Evolutionary conservation across 305 asterid genomes (phyloP).

Genomic region (Plantago coronopus): DNA sequence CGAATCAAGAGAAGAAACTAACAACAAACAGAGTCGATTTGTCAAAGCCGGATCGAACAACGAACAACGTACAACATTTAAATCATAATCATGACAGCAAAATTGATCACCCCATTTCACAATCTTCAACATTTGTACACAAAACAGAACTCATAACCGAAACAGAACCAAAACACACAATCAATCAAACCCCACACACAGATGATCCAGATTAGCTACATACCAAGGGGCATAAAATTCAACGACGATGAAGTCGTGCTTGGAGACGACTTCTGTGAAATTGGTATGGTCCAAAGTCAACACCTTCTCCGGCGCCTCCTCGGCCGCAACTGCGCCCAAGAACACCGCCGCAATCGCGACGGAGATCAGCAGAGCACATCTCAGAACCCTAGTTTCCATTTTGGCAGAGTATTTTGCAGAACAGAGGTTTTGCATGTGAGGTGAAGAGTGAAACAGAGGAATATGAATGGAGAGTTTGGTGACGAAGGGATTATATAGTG

Average conservation of each 20-base stretch:
- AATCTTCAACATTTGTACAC: conserved; percentile 1
- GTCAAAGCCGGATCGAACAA: conserved; percentile 5
- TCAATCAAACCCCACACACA: neutral
- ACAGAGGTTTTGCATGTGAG: neutral
- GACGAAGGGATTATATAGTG: neutral
- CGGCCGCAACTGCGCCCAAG: conserved; percentile 20
- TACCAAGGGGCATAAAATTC: conserved; percentile 84
- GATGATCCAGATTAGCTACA: too few relatives aligned
- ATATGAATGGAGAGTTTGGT: too few relatives aligned
- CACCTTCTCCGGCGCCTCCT: conserved; percentile 43
- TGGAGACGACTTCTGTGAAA: conserved; percentile 43
- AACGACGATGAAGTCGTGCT: conserved; percentile 55
- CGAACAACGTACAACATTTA: conserved; percentile 14
- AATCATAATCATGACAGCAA: conserved; percentile 12
- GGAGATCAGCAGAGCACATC: neutral
- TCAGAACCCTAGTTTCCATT: neutral
- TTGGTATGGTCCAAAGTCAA: conserved; percentile 64
- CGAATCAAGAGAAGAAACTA: neutral
- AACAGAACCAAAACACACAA: neutral
- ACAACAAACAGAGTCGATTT: neutral
- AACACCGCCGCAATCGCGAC: neutral
- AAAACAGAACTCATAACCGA: conserved; percentile 1
- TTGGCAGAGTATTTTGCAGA: neutral
- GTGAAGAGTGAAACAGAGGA: neutral
- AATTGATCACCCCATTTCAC: too few relatives aligned